Evolutionary conservation across 257 asterid species (phyloP).

Genomic region (Gentiana straminea): DNA sequence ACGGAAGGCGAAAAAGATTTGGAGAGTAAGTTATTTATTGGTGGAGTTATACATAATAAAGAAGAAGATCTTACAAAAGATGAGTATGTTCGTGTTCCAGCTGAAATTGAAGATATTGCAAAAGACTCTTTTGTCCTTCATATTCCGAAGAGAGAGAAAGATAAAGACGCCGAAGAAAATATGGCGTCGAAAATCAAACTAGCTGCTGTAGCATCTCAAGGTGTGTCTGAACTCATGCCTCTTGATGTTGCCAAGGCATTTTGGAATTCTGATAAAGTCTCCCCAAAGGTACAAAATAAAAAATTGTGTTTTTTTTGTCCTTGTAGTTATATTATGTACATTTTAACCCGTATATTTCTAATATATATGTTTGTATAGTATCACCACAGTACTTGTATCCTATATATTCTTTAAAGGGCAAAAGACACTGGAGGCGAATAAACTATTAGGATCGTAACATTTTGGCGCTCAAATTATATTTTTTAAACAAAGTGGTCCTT

Average conservation of each 20-base stretch:
- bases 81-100: constrained; percentile 73
- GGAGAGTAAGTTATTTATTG: constrained; percentile 71
- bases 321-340: not conserved
- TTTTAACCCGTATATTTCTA: not conserved
- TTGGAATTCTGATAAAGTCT: constrained; percentile 58
- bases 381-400: too few species aligned
- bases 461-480: too few species aligned
- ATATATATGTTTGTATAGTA: too few species aligned
- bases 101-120: constrained; percentile 54
- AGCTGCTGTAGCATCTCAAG: constrained; percentile 58
- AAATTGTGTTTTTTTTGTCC: constrained; percentile 3
- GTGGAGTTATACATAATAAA: constrained; percentile 80
- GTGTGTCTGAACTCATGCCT: constrained; percentile 85
- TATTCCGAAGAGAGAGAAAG: constrained; percentile 49
- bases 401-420: too few species aligned
- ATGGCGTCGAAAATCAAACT: constrained; percentile 35
- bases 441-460: too few species aligned
- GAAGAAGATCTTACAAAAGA: constrained; percentile 65
- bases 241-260: constrained; percentile 89
- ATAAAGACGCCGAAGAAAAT: constrained; percentile 41
- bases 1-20: constrained; percentile 43
- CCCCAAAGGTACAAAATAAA: constrained; percentile 50
- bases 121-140: constrained; percentile 81
- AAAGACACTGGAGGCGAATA: too few species aligned
- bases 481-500: too few species aligned